Evolutionary conservation across 148 eudicot species (phyloP), one percentile per base, ranked within the genome.

Genomic region (Rhododendron henanense): DNA sequence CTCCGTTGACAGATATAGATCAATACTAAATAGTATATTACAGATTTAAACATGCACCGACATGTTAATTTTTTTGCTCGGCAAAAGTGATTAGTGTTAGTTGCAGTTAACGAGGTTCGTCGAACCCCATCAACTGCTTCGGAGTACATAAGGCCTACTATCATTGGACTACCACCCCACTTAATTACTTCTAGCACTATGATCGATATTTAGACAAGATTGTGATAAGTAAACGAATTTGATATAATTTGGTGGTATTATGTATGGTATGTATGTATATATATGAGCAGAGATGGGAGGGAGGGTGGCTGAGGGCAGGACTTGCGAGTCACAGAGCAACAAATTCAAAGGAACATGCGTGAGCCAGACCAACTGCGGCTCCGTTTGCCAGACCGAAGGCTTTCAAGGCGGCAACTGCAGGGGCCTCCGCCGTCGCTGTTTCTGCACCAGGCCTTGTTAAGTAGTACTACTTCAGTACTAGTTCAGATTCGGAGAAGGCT

Each of bases 371-470:
- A 94, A 94, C 75, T 94, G 96, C 47, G 94, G 75, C 2, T 4
- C 71, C 1, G 93, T 94, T 10, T 94, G 96, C 79, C 87, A 85
- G 79, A 86, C 86, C 0, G 96, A 94, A 86, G 91, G 95, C 33
- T 94, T 91, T 47, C 65, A 81, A 5, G 88, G 87, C 7, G 94
- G 94, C 14, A 23, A 50, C 25, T 92, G 94, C 87, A 10, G 67
- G 4, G 95, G 94, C 6, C 11, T 89, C 59, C 92, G 94, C 15
- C 91, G 95, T 47, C 90, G 94, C 3, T 94, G 96, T 78, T 85
- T 89, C 85, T 93, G 93, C 90, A 47, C 87, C 50, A 92, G 51
- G 55, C 90, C 87, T 28, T 93, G 91, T 57, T 85, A 5, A 3
- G 37, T 7, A 48, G 9, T 1, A 8, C 51, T 48, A 48, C 3